A percentile compares a stretch with the other conserved stretches of the same genome.
These are phyloP conservation scores for Epichloe uncinata DNA, from an alignment of 2,329 filamentous ascomycete species.

Conservation along the genomic window DNA sequence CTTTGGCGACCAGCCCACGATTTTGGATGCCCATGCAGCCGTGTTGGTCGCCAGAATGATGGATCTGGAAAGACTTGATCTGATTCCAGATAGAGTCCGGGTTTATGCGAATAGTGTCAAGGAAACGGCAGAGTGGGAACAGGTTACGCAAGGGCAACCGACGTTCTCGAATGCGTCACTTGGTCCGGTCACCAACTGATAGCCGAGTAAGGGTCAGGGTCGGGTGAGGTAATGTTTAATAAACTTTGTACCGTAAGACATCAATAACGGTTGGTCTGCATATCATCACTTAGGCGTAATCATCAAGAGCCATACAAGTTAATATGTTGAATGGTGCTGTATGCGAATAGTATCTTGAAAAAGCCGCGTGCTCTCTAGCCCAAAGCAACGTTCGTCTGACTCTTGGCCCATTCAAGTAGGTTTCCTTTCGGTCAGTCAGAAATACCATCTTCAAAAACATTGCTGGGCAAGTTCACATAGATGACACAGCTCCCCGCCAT, in stretches of 20 bases:
- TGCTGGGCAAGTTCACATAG: too few relatives aligned
- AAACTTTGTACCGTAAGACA: neutral
- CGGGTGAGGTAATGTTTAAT: neutral
- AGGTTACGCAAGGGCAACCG: constrained; percentile 13
- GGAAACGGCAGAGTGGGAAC: constrained; percentile 15
- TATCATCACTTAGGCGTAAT: too few relatives aligned
- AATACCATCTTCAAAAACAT: too few relatives aligned
- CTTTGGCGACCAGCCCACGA: constrained; percentile 16
- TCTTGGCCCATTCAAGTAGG: neutral
- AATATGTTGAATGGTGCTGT: too few relatives aligned
- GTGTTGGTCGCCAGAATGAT: constrained; percentile 12
- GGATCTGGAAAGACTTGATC: constrained; percentile 13
- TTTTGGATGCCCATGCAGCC: constrained; percentile 17
- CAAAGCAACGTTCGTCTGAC: too few relatives aligned
- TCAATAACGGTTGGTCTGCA: neutral
- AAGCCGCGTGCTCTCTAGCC: too few relatives aligned
- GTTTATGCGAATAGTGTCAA: constrained; percentile 11
- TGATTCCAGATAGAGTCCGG: constrained; percentile 11
- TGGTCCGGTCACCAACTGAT: constrained; percentile 11
- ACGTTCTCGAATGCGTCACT: constrained; percentile 13
- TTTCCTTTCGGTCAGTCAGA: neutral
- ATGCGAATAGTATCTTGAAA: too few relatives aligned
- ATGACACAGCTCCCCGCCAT: too few relatives aligned
- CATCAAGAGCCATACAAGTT: too few relatives aligned
- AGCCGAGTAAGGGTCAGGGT: constrained; percentile 6